Base-by-base conservation (phyloP, 2,329 filamentous ascomycete species). In the Paradendryphiella salina region DNA sequence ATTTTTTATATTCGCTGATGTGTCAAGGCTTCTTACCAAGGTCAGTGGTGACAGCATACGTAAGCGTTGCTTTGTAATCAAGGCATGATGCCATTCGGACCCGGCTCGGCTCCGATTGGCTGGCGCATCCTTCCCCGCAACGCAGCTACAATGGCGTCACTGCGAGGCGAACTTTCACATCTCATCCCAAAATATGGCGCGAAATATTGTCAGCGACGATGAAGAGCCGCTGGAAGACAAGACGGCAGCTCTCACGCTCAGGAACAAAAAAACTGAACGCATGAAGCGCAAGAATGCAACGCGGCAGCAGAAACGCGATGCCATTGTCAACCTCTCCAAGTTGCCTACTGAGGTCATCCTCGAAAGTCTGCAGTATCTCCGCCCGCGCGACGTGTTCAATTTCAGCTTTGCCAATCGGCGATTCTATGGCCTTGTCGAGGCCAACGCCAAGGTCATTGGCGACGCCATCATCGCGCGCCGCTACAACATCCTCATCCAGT, bases 321-420 rank as follows among this genome's bases (percentile, higher is more conserved):
- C 65, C 44, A 59, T 64, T 9, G 61, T 64, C 26, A 72, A 59
- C 15, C 65, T 83, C 9, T 57, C 78, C 17, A 75, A 78, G 52
- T 72, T 85, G 0, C 82, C 82, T 0, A 76, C 77, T 13, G 82
- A 85, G 63, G 67, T 85, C 1, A 52, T 83, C 3, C 64, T 80
- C 21, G 72, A 77, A 31, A 75, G 83, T 13, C 52, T 84, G 1
- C 60, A 66, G n/a, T 61, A 75, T 14, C 69, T 83, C 7, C 70
- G 58, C 0, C 81, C 82, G 0, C 79, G 76, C 66, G 81, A 84
- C 35, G 58, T 84, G 15, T 74, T 82, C 58, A 71, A 59, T 1
- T 68, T 83, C 2, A 67, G 71, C 21, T 72, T 74, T 15, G 72
- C 79, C 10, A 79, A 72, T 65, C 73, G 65, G 18, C 55, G 71